Evolutionary conservation across 495 filamentous ascomycete genomes (phyloP).

Genomic region (Neurospora sp.): DNA sequence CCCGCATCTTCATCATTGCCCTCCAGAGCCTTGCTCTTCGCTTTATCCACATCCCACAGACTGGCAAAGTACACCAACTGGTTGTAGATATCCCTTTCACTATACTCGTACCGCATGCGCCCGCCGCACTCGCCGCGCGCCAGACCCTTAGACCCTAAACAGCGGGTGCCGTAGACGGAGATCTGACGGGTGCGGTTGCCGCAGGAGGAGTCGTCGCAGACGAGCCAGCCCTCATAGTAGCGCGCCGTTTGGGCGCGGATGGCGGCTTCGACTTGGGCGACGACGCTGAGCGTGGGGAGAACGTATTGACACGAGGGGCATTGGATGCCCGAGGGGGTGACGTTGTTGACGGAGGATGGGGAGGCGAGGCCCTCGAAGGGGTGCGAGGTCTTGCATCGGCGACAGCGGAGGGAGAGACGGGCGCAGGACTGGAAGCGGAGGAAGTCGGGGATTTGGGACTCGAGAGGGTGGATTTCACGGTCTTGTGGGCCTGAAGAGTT

Average conservation of each 20-base stretch:
- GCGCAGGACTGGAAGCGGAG: constrained; percentile 73
- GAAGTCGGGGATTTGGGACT: constrained; percentile 84
- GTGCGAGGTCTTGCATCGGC: constrained; percentile 60
- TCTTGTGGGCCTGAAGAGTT: constrained; percentile 39
- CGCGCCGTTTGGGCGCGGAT: constrained; percentile 65
- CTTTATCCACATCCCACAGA: constrained; percentile 85
- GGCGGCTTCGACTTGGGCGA: constrained; percentile 78
- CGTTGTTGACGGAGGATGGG: constrained; percentile 38
- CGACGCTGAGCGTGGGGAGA: constrained; percentile 60
- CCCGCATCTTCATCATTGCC: constrained; percentile 14
- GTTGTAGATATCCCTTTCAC: constrained; percentile 87
- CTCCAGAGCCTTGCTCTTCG: constrained; percentile 39
- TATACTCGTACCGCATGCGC: constrained; percentile 76
- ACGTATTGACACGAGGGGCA: constrained; percentile 53
- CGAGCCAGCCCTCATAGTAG: constrained; percentile 88
- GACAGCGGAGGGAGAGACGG: constrained; percentile 67
- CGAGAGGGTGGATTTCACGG: constrained; percentile 70
- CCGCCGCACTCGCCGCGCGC: constrained; percentile 69
- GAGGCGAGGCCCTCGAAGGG: constrained; percentile 62
- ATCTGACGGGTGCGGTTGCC: constrained; percentile 84
- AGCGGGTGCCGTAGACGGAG: constrained; percentile 82
- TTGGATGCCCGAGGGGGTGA: constrained; percentile 60
- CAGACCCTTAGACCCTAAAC: constrained; percentile 75
- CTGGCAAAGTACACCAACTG: constrained; percentile 81
- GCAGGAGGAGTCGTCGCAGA: constrained; percentile 81